Evolutionary conservation across 176 grass and related monocot species (phyloP).

Genomic region (bread wheat (Triticum aestivum)): DNA sequence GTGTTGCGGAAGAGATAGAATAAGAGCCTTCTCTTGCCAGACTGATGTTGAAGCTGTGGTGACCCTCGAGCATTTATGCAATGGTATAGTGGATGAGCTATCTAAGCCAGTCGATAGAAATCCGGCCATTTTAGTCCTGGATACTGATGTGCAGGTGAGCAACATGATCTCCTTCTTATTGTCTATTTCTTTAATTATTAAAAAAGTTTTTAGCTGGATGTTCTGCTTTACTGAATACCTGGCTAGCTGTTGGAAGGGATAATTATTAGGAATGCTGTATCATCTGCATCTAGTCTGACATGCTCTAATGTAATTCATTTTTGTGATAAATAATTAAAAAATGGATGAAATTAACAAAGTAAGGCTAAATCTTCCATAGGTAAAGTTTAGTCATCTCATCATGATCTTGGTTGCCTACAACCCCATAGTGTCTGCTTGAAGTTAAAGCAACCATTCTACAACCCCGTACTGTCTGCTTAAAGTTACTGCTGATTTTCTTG

Average conservation of each 20-base stretch:
- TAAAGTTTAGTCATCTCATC: slow-evolving; percentile 7
- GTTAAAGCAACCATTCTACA: background rate
- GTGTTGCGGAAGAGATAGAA: slow-evolving; percentile 58
- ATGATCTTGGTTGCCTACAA: background rate
- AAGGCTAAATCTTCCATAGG: background rate
- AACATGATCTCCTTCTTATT: background rate
- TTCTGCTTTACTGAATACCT: background rate
- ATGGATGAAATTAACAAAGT: background rate
- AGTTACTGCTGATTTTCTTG: background rate
- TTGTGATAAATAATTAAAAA: slow-evolving; percentile 6
- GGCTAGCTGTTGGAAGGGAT: background rate
- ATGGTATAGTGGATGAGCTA: slow-evolving; percentile 33
- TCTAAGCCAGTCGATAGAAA: slow-evolving; percentile 39
- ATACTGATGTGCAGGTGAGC: slow-evolving; percentile 71
- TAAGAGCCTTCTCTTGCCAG: slow-evolving; percentile 55
- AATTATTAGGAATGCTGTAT: background rate
- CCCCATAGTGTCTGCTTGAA: background rate
- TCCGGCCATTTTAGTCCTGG: slow-evolving; percentile 85
- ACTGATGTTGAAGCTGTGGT: slow-evolving; percentile 28
- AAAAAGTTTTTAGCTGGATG: background rate
- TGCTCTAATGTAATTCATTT: background rate
- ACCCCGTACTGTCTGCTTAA: background rate
- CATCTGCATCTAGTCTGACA: background rate
- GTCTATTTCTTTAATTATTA: background rate
- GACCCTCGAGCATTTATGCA: slow-evolving; percentile 27